Percentiles rank a stretch among this genome's conserved stretches.
Conservation (phyloP, 2,329 filamentous ascomycete genomes). For the Remersonia thermophila region DNA sequence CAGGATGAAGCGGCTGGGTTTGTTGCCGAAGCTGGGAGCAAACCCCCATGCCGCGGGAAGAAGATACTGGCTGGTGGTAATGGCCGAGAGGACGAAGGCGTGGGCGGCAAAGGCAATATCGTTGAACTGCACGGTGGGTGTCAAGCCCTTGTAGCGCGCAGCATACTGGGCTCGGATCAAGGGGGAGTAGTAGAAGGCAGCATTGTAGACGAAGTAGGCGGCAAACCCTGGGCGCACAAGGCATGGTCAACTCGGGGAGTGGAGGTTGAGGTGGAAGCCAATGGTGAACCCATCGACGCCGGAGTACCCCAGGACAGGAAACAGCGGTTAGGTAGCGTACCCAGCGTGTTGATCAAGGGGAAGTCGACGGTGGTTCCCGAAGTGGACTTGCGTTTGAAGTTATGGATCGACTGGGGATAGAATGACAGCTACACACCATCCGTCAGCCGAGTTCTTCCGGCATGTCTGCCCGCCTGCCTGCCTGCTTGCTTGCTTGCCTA, state of each 20-base stretch:
- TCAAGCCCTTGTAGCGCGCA: constrained; percentile 57
- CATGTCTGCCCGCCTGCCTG: too few relatives aligned
- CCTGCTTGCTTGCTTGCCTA: too few relatives aligned
- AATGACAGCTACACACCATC: constrained; percentile 32
- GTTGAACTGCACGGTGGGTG: constrained; percentile 78
- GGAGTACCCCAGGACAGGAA: too few relatives aligned
- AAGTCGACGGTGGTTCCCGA: constrained; percentile 81
- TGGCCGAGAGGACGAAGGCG: constrained; percentile 56
- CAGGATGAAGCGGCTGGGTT: constrained; percentile 47
- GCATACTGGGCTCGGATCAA: constrained; percentile 74
- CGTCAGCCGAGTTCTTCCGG: too few relatives aligned
- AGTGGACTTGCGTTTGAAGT: constrained; percentile 64
- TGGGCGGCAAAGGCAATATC: constrained; percentile 82
- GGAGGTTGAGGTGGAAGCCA: background rate
- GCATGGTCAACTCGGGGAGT: background rate
- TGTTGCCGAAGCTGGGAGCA: constrained; percentile 42
- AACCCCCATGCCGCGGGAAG: constrained; percentile 65
- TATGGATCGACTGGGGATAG: constrained; percentile 80
- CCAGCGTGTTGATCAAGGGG: constrained; percentile 58
- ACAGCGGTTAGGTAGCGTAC: constrained; percentile 23
- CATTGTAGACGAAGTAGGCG: constrained; percentile 64
- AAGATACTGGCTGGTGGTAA: constrained; percentile 71
- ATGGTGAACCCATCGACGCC: too few relatives aligned
- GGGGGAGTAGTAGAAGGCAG: constrained; percentile 66
- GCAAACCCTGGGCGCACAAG: constrained; percentile 43